Base-by-base conservation (phyloP, 2,329 filamentous ascomycete genomes). In the Colletotrichum nymphaeae region DNA sequence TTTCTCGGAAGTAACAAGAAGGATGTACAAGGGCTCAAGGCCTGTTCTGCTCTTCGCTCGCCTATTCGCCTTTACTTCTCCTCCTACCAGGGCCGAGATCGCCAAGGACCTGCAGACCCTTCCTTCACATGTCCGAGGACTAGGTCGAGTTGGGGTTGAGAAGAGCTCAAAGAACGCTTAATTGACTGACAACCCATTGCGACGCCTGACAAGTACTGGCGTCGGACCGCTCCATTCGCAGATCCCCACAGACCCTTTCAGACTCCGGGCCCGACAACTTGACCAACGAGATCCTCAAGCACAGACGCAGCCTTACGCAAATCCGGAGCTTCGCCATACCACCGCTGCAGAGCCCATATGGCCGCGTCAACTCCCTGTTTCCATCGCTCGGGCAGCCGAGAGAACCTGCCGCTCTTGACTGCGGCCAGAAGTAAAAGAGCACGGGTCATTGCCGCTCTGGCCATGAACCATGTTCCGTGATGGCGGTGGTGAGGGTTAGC, bases 401-500 rank as follows among this genome's bases (percentile, higher is more conserved):
- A 14, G 26, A 76, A 63, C 22, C 35, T 72, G 6, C 71, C 72
- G 14, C 64, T 74, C 42, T 69, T 78, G 55, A 66, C 73, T 26
- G 78, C 78, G 5, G 78, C 79, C n/a, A 81, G 49, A 3, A 81
- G 71, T 22, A 79, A 69, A 16, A 82, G 76, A 19, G 75, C 71
- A 53, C 72, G 72, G 55, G 68, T 64, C 69, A 78, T 74, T 32
- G 76, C 59, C 56, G 74, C 69, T 64, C 78, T 67, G 53, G 75
- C 70, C 57, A 77, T 74, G 63, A 76, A 75, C 79, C 80, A 81
- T 2, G 78, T 81, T 32, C 80, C 80, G 69, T 81, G 79, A 64
- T 81, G 79, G 22, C 79, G 77, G 63, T 81, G 80, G n/a, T 74
- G 77, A 26, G 76, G 69, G n/a, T 75, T 76, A 58, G 75, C 74